phyloP scores from a whole-genome alignment of 106 monocot genomes.

The Narthecium ossifragum region DNA sequence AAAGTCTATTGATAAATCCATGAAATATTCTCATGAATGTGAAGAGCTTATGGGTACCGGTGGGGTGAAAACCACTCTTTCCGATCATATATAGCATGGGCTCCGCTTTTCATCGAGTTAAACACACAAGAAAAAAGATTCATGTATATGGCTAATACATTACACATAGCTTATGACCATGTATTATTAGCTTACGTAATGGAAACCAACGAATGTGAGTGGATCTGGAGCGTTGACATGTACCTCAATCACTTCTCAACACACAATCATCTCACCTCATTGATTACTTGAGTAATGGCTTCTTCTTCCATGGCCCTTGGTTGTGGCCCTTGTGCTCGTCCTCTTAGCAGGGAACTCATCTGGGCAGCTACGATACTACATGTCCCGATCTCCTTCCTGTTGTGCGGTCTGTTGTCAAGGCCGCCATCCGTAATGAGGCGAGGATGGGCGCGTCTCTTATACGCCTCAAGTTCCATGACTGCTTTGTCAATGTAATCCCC shows the following conservation, averaged over 20 bases:
- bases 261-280: background rate
- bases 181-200: too few species aligned
- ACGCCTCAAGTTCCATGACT: slow-evolving; percentile 35
- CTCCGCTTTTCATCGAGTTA: background rate
- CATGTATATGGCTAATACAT: too few species aligned
- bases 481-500: slow-evolving; percentile 23
- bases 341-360: slow-evolving; percentile 3
- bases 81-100: too few species aligned
- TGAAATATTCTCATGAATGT: too few species aligned
- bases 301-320: background rate
- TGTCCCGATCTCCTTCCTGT: slow-evolving; percentile 9
- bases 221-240: too few species aligned
- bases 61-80: background rate
- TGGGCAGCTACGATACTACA: slow-evolving; percentile 17
- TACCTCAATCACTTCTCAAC: too few species aligned
- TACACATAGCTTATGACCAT: too few species aligned
- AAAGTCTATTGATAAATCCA: too few species aligned
- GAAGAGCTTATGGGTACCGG: too few species aligned
- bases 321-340: background rate
- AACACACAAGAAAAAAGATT: too few species aligned
- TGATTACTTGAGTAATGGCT: background rate
- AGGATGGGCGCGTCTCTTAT: slow-evolving; percentile 30
- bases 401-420: slow-evolving; percentile 8
- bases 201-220: too few species aligned
- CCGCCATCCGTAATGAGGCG: slow-evolving; percentile 10